Conservation (phyloP, 148 eudicot species). For the Rhododendron henanense region DNA sequence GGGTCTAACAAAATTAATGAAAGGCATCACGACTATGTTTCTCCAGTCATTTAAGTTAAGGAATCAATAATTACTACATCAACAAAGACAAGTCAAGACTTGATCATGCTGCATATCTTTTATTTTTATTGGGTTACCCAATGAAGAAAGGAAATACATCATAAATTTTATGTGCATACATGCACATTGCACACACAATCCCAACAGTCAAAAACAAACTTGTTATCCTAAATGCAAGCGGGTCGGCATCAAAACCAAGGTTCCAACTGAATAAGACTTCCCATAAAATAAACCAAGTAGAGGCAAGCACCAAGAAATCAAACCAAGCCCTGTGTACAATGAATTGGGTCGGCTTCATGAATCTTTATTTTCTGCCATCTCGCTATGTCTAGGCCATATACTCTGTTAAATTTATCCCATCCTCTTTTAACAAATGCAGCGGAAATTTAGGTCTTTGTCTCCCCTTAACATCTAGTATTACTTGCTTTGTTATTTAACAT, state of each 20-base stretch:
- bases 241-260: not conserved
- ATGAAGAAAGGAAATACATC: not conserved
- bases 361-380: not conserved
- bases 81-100: not conserved
- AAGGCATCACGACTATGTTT: not conserved
- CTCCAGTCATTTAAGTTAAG: not conserved
- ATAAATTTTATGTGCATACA: not conserved
- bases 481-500: not conserved
- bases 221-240: not conserved
- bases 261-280: not conserved
- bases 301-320: not conserved
- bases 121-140: not conserved
- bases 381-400: not conserved
- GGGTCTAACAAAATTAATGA: not conserved
- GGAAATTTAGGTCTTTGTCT: not conserved
- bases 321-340: not conserved
- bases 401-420: not conserved
- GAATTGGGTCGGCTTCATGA: not conserved
- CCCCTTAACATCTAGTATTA: not conserved
- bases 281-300: conserved; percentile 1
- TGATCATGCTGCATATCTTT: not conserved
- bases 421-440: not conserved
- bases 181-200: not conserved
- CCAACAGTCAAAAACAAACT: not conserved
- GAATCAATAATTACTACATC: not conserved